A percentile compares a stretch with the other conserved stretches of the same genome.
These are phyloP conservation scores for Periconia digitata DNA, from an alignment of 2,329 filamentous ascomycete species.

Conservation along the genomic window DNA sequence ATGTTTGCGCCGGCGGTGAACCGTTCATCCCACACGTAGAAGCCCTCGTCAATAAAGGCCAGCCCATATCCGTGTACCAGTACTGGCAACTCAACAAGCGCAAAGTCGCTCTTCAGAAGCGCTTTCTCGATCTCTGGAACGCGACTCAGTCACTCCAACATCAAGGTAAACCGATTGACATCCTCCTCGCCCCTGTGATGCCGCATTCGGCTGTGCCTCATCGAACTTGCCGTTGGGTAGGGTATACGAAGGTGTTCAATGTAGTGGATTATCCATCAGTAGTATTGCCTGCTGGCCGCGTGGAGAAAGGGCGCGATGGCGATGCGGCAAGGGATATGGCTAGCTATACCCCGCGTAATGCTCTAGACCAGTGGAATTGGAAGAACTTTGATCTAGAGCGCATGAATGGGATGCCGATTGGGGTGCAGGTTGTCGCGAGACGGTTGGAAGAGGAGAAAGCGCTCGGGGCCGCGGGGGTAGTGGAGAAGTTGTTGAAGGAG, in stretches of 20 bases:
- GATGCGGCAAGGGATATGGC: constrained; percentile 29
- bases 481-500: constrained; percentile 15
- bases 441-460: constrained; percentile 43
- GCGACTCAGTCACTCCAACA: constrained; percentile 45
- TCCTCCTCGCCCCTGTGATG: constrained; percentile 61
- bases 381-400: constrained; percentile 36
- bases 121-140: constrained; percentile 63
- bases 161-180: constrained; percentile 52
- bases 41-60: constrained; percentile 52
- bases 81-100: constrained; percentile 69
- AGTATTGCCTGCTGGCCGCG: constrained; percentile 57
- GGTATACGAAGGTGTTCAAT: constrained; percentile 66
- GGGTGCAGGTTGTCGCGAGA: constrained; percentile 40
- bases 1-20: constrained; percentile 58
- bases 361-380: constrained; percentile 56
- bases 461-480: constrained; percentile 36
- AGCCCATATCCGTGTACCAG: constrained; percentile 61
- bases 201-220: constrained; percentile 61
- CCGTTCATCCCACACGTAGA: constrained; percentile 55
- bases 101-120: constrained; percentile 57
- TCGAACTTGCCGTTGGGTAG: constrained; percentile 50
- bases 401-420: constrained; percentile 42
- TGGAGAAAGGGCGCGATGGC: constrained; percentile 45
- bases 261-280: constrained; percentile 63
- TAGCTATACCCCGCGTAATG: constrained; percentile 51